Base-by-base conservation (phyloP, 345 rosid species). In the Populus davidiana region DNA sequence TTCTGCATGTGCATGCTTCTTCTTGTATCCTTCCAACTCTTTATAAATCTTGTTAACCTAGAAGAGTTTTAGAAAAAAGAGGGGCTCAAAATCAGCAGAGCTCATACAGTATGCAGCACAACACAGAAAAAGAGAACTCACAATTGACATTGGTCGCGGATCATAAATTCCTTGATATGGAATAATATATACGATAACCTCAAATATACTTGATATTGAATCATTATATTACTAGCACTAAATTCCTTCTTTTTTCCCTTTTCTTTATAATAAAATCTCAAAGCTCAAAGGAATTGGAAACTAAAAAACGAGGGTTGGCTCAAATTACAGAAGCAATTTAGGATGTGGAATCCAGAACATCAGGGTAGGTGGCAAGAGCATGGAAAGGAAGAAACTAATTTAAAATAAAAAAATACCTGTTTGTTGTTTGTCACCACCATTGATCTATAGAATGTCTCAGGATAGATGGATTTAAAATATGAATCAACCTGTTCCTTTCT, bases 401-500 rank as follows among this genome's bases (percentile, higher is more conserved):
- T 36, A 1, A 31, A 31, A 31, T 9, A 0, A 0, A 41, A 25
- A 11, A n/a, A 8, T 85, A 93, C 98, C 91, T 83, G 71, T 80
- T 83, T 89, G 81, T 90, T 95, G 79, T 91, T 59, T 8, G 99
- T 95, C 43, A 84, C 84, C 54, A 93, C 86, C 85, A 95, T 81
- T 7, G 99, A 95, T 83, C 98, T 84, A 81, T 93, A 93, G 84
- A 87, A 95, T 21, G 96, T 86, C 8, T 93, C 92, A 1, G 92
- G 92, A 84, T 93, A 91, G 61, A 95, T 89, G 44, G 90, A 74
- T 79, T 83, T 86, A 83, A 91, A 95, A 81, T 87, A 95, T 6
- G 95, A 87, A 85, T 95, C 98, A 21, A 93, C 89, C 54, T 91
- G 96, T 75, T 93, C 93, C 87, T 93, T 95, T 62, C 84, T 80